Conservation (phyloP, 192 early-diverging fungal species). For the Lunasporangiospora selenospora region DNA sequence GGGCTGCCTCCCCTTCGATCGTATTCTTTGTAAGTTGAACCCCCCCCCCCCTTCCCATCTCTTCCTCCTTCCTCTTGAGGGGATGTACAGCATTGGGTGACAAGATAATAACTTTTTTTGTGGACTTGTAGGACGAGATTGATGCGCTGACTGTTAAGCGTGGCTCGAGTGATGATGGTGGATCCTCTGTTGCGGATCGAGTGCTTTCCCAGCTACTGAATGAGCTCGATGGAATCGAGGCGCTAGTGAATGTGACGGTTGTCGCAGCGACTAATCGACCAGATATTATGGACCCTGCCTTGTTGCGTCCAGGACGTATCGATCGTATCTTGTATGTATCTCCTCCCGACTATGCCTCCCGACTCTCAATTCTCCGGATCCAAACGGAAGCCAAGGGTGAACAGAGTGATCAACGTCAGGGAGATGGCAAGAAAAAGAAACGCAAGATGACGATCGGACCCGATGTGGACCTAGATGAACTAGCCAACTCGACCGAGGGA, state of each 20-base stretch:
- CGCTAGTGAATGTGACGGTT: conserved; percentile 93
- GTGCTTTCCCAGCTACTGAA: conserved; percentile 94
- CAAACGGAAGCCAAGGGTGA: conserved; percentile 58
- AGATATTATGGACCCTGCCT: conserved; percentile 93
- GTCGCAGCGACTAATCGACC: conserved; percentile 98
- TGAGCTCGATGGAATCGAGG: conserved; percentile 97
- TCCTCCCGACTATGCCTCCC: conserved; percentile 81
- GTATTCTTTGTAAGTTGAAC: conserved; percentile 89
- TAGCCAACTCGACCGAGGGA: conserved; percentile 82
- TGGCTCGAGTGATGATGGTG: conserved; percentile 64
- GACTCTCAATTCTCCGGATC: conserved; percentile 83
- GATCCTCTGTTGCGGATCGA: conserved; percentile 88
- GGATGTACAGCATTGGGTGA: neutral
- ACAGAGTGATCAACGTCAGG: too few relatives aligned
- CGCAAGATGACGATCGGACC: conserved; percentile 71
- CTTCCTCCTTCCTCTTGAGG: neutral
- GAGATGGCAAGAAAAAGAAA: too few relatives aligned
- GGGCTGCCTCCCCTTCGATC: conserved; percentile 93
- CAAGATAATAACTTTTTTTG: conserved; percentile 4
- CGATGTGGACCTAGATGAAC: conserved; percentile 69
- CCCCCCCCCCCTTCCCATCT: neutral
- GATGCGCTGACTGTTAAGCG: conserved; percentile 93
- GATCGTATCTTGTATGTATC: conserved; percentile 95
- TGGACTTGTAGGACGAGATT: conserved; percentile 85
- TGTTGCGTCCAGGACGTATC: conserved; percentile 94